A percentile compares a stretch with the other conserved stretches of the same genome.
Conservation (phyloP, 176 grass and related monocot species). For the Eleusine coracana region DNA sequence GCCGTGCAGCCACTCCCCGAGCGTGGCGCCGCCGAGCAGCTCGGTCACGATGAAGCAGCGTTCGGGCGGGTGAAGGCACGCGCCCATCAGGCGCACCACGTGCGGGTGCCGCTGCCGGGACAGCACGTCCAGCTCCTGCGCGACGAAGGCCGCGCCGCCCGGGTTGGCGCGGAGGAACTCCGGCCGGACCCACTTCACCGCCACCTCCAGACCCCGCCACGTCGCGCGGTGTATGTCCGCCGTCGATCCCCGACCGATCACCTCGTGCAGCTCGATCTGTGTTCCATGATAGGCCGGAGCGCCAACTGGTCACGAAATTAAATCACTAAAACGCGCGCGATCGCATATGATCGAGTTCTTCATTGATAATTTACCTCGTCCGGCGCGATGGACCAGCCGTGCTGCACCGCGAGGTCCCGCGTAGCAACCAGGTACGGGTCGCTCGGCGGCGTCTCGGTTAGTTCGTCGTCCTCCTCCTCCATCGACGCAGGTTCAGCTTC, state of each 20-base stretch:
- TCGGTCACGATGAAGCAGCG: slow-evolving; percentile 62
- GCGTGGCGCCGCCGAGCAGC: slow-evolving; percentile 55
- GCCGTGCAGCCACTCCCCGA: slow-evolving; percentile 61
- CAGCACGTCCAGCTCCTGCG: slow-evolving; percentile 56
- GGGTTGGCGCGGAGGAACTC: slow-evolving; percentile 34
- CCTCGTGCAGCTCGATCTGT: slow-evolving; percentile 66
- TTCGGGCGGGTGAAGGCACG: slow-evolving; percentile 52
- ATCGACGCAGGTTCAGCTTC: not conserved
- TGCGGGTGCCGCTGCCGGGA: slow-evolving; percentile 65
- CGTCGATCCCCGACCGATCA: slow-evolving; percentile 55
- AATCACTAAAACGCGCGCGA: not conserved
- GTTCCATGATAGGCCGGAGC: not conserved
- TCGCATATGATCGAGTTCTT: not conserved
- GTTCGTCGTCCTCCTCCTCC: not conserved
- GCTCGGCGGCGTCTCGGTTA: not conserved
- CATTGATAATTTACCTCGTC: slow-evolving; percentile 44
- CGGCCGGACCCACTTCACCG: slow-evolving; percentile 65
- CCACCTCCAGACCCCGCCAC: slow-evolving; percentile 60
- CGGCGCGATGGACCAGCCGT: slow-evolving; percentile 56
- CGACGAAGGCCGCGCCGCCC: slow-evolving; percentile 51
- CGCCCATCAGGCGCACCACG: slow-evolving; percentile 55
- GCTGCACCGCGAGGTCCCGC: slow-evolving; percentile 42
- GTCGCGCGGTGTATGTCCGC: slow-evolving; percentile 56
- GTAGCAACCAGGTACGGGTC: slow-evolving; percentile 43
- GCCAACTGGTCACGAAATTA: not conserved